Evolutionary conservation across 2,329 filamentous ascomycete species (phyloP), one percentile per base, ranked within the genome.

Genomic region (Rasamsonia emersonii): DNA sequence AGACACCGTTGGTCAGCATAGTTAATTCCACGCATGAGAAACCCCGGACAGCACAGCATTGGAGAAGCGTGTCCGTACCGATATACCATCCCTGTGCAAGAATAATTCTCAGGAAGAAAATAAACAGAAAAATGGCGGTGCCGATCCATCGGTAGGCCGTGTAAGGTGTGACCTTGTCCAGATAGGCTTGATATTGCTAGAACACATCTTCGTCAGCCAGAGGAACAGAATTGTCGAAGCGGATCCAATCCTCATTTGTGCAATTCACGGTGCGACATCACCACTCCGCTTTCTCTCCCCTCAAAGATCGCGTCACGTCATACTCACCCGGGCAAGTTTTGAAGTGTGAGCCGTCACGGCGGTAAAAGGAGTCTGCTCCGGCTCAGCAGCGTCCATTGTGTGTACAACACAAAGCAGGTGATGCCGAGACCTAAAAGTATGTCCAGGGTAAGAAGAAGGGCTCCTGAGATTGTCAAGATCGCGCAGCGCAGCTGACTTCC

Each of bases 61-160:
- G n/a, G n/a, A 25, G 13, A 16, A 11, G 24, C 3, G 21, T 32
- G 26, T 14, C 39, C 68, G 43, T 71, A 94, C 86, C 86, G 46
- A 98, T 96, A 60, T 98, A 98, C 91, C 91, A 98, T 64, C 91
- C 91, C 67, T 96, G 86, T 38, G 86, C 86, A 30, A 94, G 43
- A 44, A 98, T 70, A 60, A 98, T 93, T 56, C 91, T 80, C 45
- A 91, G 58, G 58, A 86, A 89, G 70, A 98, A 98, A 48, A 86
- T 41, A 41, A 85, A 35, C 38, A 96, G 76, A 35, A 82, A 70
- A 24, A 74, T 68, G 31, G 64, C 83, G n/a, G 89, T 94, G 58
- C 79, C 80, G 40, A 82, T 57, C 91, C 91, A 98, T 71, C 91
- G 75, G 66, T 96, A 94, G 37, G 80, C 67, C 33, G 86, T 79